Evolutionary conservation across 768 basidiomycete species (phyloP).

Genomic region (Boletellus ananas): DNA sequence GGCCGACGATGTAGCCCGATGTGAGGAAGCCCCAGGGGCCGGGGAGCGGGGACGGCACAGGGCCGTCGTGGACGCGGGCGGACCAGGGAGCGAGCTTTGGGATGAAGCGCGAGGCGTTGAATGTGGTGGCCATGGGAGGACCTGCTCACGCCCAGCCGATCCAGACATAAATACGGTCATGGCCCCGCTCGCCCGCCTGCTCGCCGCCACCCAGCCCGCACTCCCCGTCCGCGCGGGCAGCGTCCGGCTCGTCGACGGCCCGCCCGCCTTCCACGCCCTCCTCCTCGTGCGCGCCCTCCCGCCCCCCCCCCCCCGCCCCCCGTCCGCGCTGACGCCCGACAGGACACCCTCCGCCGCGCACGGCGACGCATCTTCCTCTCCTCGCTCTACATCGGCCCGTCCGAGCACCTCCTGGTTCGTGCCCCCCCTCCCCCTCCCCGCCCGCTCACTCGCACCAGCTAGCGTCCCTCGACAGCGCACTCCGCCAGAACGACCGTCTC

Average conservation of each 20-base stretch:
- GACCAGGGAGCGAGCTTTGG: slow-evolving; percentile 28
- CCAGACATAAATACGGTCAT: slow-evolving; percentile 6
- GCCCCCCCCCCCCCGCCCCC: neutral
- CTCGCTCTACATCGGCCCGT: slow-evolving; percentile 81
- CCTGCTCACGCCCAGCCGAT: no score
- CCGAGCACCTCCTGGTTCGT: slow-evolving; percentile 76
- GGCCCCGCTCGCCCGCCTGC: slow-evolving; percentile 11
- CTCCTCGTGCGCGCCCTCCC: slow-evolving; percentile 46
- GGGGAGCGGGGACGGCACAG: slow-evolving; percentile 33
- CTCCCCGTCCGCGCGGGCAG: slow-evolving; percentile 44
- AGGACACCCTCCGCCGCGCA: slow-evolving; percentile 81
- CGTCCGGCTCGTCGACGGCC: slow-evolving; percentile 53
- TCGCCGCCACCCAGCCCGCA: slow-evolving; percentile 44
- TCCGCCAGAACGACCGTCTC: slow-evolving; percentile 57
- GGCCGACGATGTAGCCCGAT: slow-evolving; percentile 65
- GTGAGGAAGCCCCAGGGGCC: slow-evolving; percentile 72
- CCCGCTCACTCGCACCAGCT: slow-evolving; percentile 48
- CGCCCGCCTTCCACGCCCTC: slow-evolving; percentile 51
- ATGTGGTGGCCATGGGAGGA: slow-evolving; percentile 18
- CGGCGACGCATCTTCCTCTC: slow-evolving; percentile 82
- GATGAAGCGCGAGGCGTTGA: slow-evolving; percentile 34
- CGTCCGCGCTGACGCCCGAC: neutral
- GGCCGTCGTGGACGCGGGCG: no score
- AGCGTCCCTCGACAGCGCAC: slow-evolving; percentile 55
- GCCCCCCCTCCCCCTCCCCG: neutral